Conservation (phyloP, 495 filamentous ascomycete genomes). For the Xylaria curta region DNA sequence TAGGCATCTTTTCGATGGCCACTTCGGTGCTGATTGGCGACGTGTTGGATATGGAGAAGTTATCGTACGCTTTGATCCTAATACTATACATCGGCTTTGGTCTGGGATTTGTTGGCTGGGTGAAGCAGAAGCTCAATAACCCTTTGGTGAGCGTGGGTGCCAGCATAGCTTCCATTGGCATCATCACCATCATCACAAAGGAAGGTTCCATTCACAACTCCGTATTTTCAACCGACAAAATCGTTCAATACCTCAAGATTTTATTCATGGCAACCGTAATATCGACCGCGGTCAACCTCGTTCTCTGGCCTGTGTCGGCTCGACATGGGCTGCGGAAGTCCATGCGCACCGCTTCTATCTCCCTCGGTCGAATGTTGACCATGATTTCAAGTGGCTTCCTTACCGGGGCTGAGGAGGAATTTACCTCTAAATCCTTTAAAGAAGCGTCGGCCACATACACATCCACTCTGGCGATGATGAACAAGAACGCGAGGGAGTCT, state of each 20-base stretch:
- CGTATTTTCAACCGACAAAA: conserved; percentile 80
- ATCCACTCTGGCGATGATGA: conserved; percentile 72
- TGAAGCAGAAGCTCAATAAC: conserved; percentile 84
- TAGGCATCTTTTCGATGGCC: conserved; percentile 87
- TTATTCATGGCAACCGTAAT: conserved; percentile 81
- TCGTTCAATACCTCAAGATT: conserved; percentile 89
- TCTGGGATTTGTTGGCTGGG: conserved; percentile 89
- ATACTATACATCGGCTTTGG: conserved; percentile 89
- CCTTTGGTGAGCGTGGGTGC: conserved; percentile 91
- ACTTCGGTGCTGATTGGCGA: conserved; percentile 77
- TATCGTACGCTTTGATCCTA: conserved; percentile 84
- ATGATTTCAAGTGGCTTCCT: conserved; percentile 87
- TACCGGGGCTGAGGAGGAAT: conserved; percentile 80
- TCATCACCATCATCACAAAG: conserved; percentile 91
- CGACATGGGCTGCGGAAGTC: conserved; percentile 75
- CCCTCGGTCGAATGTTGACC: conserved; percentile 79
- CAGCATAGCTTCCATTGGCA: conserved; percentile 86
- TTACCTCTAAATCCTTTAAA: conserved; percentile 67
- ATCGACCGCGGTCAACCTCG: conserved; percentile 76
- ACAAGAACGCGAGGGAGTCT: conserved; percentile 83
- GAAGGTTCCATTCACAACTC: conserved; percentile 85
- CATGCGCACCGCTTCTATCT: conserved; percentile 75
- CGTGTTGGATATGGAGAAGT: conserved; percentile 63
- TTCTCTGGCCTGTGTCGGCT: conserved; percentile 83
- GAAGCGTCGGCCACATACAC: conserved; percentile 70